Percentiles rank a stretch among this genome's conserved stretches.
These are phyloP conservation scores for Amylostereum chailletii DNA, from an alignment of 1,284 basidiomycete genomes.

Conservation along the genomic window DNA sequence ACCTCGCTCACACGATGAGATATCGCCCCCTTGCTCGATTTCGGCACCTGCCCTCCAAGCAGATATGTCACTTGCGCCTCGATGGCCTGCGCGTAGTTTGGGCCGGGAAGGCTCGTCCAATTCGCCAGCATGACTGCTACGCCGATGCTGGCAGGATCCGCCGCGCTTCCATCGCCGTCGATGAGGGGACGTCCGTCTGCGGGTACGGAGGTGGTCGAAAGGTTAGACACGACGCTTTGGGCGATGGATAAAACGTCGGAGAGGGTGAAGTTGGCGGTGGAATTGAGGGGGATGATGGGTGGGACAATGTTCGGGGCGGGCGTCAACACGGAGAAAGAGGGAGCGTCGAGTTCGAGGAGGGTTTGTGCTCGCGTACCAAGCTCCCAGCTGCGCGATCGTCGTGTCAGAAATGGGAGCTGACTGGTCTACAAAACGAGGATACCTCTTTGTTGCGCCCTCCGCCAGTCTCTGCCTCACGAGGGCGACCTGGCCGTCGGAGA, in stretches of 20 bases:
- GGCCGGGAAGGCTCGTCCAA: slow-evolving; percentile 45
- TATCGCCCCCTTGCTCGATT: slow-evolving; percentile 68
- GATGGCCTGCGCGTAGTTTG: slow-evolving; percentile 63
- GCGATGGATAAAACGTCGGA: slow-evolving; percentile 53
- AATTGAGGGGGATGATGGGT: slow-evolving; percentile 29
- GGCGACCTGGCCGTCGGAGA: slow-evolving; percentile 24
- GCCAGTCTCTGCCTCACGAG: slow-evolving; percentile 34
- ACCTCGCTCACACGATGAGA: slow-evolving; percentile 64
- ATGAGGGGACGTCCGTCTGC: slow-evolving; percentile 42
- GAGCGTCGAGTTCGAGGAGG: slow-evolving; percentile 60
- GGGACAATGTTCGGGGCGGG: slow-evolving; percentile 23
- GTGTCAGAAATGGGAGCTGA: not conserved
- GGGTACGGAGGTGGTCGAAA: slow-evolving; percentile 29
- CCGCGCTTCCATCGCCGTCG: slow-evolving; percentile 52
- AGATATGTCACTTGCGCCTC: slow-evolving; percentile 66
- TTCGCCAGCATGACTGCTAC: slow-evolving; percentile 75
- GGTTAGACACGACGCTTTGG: slow-evolving; percentile 39
- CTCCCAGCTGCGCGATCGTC: slow-evolving; percentile 55
- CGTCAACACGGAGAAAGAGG: slow-evolving; percentile 53
- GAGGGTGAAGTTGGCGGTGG: slow-evolving; percentile 29
- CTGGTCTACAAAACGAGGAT: slow-evolving; percentile 8
- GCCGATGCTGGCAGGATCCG: slow-evolving; percentile 78
- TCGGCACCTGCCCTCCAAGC: slow-evolving; percentile 49
- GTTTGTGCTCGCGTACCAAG: slow-evolving; percentile 72
- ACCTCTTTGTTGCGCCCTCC: slow-evolving; percentile 42